Conservation (phyloP, 805 yeast species). For the Ogataea nitratoaversa region DNA sequence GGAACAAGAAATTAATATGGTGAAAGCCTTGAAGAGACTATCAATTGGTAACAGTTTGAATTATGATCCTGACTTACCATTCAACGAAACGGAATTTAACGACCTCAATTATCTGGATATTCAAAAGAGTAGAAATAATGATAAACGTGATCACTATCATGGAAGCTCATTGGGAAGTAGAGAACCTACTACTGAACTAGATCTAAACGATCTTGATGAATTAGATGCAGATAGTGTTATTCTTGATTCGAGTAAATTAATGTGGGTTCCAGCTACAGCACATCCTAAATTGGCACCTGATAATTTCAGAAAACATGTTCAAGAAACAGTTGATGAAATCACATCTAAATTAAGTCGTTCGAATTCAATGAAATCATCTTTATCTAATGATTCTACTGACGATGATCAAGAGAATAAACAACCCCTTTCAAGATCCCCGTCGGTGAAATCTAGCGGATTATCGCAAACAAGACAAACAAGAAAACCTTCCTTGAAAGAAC, state of each 20-base stretch:
- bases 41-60: conserved; percentile 61
- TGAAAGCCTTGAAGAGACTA: conserved; percentile 67
- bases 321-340: conserved; percentile 50
- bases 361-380: conserved; percentile 24
- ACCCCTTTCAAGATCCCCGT: conserved; percentile 2
- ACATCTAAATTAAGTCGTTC: conserved; percentile 35
- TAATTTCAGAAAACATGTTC: conserved; percentile 66
- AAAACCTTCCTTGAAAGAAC: conserved; percentile 64
- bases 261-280: conserved; percentile 95
- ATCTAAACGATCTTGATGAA: conserved; percentile 7
- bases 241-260: conserved; percentile 42
- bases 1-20: conserved; percentile 69
- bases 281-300: conserved; percentile 97
- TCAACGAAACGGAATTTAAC: conserved; percentile 22
- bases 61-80: conserved; percentile 71
- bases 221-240: conserved; percentile 18
- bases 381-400: conserved; percentile 17
- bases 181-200: no score
- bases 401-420: conserved; percentile 4
- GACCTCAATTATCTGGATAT: conserved; percentile 15
- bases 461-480: conserved; percentile 1
- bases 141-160: not conserved
- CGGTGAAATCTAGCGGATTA: conserved; percentile 1
- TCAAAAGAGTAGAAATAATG: not conserved
- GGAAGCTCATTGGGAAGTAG: no score